Base-by-base conservation (phyloP, 176 grass and related monocot genomes). In the Microstegium vimineum region DNA sequence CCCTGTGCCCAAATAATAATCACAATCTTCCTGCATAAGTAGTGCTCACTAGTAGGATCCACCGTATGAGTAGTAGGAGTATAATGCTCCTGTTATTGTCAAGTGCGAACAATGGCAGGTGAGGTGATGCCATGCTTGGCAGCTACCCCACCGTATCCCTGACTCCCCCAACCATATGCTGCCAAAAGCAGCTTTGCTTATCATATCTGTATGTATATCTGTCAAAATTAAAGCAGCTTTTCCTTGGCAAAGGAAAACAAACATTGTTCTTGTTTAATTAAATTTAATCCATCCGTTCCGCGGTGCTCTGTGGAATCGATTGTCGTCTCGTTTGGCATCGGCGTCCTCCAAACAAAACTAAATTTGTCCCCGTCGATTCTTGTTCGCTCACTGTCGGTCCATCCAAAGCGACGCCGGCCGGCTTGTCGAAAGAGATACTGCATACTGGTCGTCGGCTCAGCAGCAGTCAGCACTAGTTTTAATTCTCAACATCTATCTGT, bases 341-440 rank as follows among this genome's bases (percentile, higher is more conserved):
- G 46, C 69, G 66, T 57, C 57, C 60, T 73, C 27, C 18, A 49
- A 79, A 10, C 33, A 2, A 33, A 33, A 22, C 17, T 8, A 74
- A 82, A 13, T 64, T 62, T 36, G 15, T 36, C 23, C 22, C 40
- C 35, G 12, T 43, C 34, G 20, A 28, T 70, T 42, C 66, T 59
- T 56, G 18, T 2, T 10, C 1, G 5, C 0, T 17, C 11, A 3
- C 31, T 59, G 36, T 46, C 54, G 28, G n/a, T 32, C 67, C 47
- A 31, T 47, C 66, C 34, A 66, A 86, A 81, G 45, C 33, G 61
- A 72, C n/a, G n/a, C n/a, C n/a, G n/a, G n/a, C n/a, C n/a, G n/a
- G n/a, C n/a, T n/a, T n/a, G n/a, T n/a, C n/a, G n/a, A n/a, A n/a
- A 5, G 26, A 0, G 42, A 10, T 30, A 15, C 13, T 27, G 38